Evolutionary conservation across 768 basidiomycete species (phyloP), one percentile per base, ranked within the genome.

Genomic region (Lyophyllum shimeji): DNA sequence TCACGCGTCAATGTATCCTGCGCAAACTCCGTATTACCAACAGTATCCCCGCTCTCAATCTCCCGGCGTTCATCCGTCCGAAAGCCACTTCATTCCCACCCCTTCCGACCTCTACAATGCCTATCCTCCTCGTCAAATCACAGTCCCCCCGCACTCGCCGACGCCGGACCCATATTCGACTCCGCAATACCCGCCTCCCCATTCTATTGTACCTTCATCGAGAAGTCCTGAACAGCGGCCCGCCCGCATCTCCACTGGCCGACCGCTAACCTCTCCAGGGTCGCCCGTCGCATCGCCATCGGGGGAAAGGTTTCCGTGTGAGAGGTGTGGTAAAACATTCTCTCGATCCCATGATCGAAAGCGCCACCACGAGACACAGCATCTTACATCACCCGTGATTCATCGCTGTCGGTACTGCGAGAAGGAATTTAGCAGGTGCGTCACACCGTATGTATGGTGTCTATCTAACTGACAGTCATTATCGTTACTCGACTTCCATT

Each of bases 311-410:
- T 89, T 80, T 73, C 76, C 79, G 53, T 92, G 90, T 72, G 82
- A 87, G 55, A 80, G 82, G 60, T 92, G 90, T 68, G 84, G 85
- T 50, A 87, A 87, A 70, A 86, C 88, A 23, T 92, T 92, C 69
- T 89, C 88, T 31, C 82, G 90, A 59, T 79, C 86, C 55, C 89
- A 91, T 70, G 90, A 93, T 71, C 82, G 87, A 60, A 89, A 91
- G 72, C 82, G 90, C 59, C 90, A 93, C 71, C 82, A 83, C 61
- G 89, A 90, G 70, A 89, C 86, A 15, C 86, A 89, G 63, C 89
- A 91, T 63, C 77, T 84, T 43, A 67, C 84, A 33, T 76, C 79
- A 13, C 85, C 87, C 20, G 77, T 84, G 55, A 73, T 82, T 61
- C 89, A 92, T 67, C 80, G 78, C 50, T 92, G 90, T 71, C 80